These are phyloP conservation scores for Cyclotella baltica DNA, from an alignment of 108 stramenopile species.

Conservation along the genomic window DNA sequence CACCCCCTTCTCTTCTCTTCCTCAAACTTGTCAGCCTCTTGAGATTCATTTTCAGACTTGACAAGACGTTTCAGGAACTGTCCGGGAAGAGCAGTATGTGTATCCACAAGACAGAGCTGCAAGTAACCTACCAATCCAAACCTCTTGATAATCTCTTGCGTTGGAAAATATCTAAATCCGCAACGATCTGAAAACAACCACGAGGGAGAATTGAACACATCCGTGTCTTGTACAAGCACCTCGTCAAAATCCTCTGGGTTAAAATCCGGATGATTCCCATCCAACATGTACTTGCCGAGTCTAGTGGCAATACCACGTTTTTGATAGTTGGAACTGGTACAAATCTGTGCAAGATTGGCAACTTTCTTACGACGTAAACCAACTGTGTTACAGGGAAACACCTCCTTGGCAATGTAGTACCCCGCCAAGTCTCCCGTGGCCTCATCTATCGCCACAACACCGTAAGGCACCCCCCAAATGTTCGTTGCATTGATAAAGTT, in stretches of 20 bases:
- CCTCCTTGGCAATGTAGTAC: background rate
- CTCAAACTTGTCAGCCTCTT: background rate
- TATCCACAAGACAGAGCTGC: background rate
- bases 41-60: background rate
- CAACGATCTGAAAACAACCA: background rate
- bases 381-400: background rate
- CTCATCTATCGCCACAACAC: background rate
- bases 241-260: background rate
- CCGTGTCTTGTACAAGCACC: background rate
- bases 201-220: background rate
- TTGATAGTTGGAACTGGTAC: background rate
- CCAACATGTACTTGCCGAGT: background rate
- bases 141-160: background rate
- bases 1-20: background rate
- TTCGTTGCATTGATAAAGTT: background rate
- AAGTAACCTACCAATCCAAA: background rate
- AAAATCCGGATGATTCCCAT: background rate
- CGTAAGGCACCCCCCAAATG: background rate
- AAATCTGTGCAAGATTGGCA: background rate
- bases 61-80: conserved; percentile 3
- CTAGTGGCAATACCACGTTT: background rate
- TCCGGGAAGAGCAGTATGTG: background rate
- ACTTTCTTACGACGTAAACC: background rate
- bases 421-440: background rate
- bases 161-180: background rate